Base-by-base conservation (phyloP, 148 eudicot genomes). In the Cornus suecica region DNA sequence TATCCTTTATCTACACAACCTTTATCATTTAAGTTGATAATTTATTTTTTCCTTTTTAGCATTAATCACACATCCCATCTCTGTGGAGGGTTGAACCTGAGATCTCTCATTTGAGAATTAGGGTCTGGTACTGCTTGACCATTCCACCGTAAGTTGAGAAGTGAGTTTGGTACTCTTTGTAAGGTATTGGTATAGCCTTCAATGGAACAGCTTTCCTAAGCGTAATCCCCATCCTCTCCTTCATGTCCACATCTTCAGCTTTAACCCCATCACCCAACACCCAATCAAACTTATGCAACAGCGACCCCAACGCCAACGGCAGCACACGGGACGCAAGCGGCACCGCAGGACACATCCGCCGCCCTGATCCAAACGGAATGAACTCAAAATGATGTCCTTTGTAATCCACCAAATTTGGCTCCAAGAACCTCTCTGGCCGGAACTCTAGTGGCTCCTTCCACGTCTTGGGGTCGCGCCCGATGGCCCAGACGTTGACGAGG, bases 321-420 rank as follows among this genome's bases (percentile, higher is more conserved):
- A 58, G 62, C 8, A 58, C 62, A 20, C 62, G 62, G 24, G 62
- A 58, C 51, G 87, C 89, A 41, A 86, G 68, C 1, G 81, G 79
- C 0, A 83, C 10, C 6, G 85, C 89, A 0, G 89, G 87, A 25
- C 89, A 86, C 26, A 86, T 86, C 73, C 89, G 80, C 48, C 89
- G 69, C 8, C 87, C 87, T 0, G 83, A 77, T 4, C 87, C 87
- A 34, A 83, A 83, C 2, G 85, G 82, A 15, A 83, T 20, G 72
- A 82, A 69, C 67, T 79, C 83, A 23, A 82, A 84, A 74, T 87
- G 76, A 3, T 80, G 77, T 8, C 86, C 87, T 23, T 77, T 80
- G 30, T 42, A 76, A 32, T 87, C 87, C 20, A 82, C 28, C 62
- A 58, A 20, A 0, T 16, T 64, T 7, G 80, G 63, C 14, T 30